A percentile compares a stretch with the other conserved stretches of the same genome.
Conservation (phyloP, 176 grass and related monocot genomes). For the Carex scoparia region DNA sequence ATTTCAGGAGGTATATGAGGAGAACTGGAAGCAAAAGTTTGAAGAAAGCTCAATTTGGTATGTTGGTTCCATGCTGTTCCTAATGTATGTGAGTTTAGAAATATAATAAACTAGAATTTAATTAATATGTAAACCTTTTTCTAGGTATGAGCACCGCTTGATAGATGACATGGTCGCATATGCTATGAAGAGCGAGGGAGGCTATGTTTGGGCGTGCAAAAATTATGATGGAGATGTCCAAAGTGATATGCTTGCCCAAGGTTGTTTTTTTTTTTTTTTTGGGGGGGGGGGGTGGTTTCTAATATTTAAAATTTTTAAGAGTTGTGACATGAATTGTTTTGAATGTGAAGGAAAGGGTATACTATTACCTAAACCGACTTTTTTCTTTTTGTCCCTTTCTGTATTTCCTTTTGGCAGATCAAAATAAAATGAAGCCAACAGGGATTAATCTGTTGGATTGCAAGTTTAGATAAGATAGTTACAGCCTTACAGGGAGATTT, state of each 20-base stretch:
- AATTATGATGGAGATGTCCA: conserved; percentile 99
- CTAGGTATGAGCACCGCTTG: conserved; percentile 93
- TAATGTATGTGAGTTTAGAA: conserved; percentile 16
- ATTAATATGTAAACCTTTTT: conserved; percentile 18
- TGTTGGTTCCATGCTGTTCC: conserved; percentile 26
- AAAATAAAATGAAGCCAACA: neutral
- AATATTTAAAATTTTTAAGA: neutral
- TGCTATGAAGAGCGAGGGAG: conserved; percentile 94
- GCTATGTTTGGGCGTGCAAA: conserved; percentile 97
- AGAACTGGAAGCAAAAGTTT: conserved; percentile 78
- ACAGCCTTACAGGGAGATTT: neutral
- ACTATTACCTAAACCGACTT: neutral
- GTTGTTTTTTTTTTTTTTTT: conserved; percentile 28
- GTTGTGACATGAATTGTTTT: neutral
- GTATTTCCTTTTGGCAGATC: neutral
- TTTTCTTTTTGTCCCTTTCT: neutral
- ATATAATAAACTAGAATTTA: neutral
- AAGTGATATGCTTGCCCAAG: conserved; percentile 96
- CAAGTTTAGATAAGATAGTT: neutral
- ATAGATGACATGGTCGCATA: conserved; percentile 99
- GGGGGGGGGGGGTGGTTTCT: neutral
- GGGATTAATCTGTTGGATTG: neutral
- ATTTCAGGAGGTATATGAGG: conserved; percentile 91
- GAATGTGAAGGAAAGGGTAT: neutral
- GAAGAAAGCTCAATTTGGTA: conserved; percentile 80